Evolutionary conservation across 495 filamentous ascomycete genomes (phyloP), one percentile per base, ranked within the genome.

Genomic region (Cenococcum geophilum): DNA sequence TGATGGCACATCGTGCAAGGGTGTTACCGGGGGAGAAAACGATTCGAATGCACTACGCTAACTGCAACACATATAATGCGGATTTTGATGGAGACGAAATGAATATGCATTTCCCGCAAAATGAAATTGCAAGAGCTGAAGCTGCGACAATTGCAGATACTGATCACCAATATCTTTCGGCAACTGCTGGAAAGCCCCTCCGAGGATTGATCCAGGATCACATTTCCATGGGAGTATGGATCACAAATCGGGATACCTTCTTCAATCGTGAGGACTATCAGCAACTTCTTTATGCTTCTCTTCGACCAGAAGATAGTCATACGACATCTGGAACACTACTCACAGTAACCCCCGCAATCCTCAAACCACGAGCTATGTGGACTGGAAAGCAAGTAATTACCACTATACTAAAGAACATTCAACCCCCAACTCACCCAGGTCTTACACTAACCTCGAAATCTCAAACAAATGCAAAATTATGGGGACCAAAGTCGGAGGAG

Each of bases 71-170:
- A 11, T 98, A 99, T 80, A 99, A 99, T 67, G 95, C 95, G n/a
- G 95, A 99, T 82, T 99, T 97, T 74, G 95, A 99, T 72, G 95
- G 95, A 72, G 95, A 99, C 68, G 95, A 99, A 75, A 99, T 99
- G 95, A 99, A 99, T 73, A 95, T 99, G 93, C 95, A 99, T 73
- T 96, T 99, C 71, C 95, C 95, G 10, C 95, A 99, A 66, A 97
- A 95, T 67, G 95, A 97, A 71, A 78, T 97, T 70, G 95, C 92
- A 23, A 81, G 93, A 60, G 85, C 91, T 2, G 95, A 99, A 74
- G 93, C 93, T 2, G 78, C 91, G 55, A 86, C 87, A 71, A 86
- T 99, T 67, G 93, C 95, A 10, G 92, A 96, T 72, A 96, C 95
- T 16, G 92, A 99, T 71, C 89, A 95, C 69, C 95, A 99, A 67